Percentiles rank a stretch among this genome's conserved stretches.
phyloP scores from a whole-genome alignment of 257 asterid species.

The Verbascum thapsus region DNA sequence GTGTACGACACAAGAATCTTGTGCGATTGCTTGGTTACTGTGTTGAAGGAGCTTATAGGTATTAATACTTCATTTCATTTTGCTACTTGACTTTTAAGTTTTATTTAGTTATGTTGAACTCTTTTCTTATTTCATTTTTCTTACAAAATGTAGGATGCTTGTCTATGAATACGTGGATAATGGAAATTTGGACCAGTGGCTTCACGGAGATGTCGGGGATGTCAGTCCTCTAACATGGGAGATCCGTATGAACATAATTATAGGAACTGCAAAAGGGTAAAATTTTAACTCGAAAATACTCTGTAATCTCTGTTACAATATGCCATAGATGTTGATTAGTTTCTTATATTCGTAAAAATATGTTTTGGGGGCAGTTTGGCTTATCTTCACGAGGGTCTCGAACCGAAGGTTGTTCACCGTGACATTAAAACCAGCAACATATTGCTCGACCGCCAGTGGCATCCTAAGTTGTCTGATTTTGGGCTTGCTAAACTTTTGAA shows the following conservation, averaged over 20 bases:
- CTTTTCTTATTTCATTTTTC: conserved; percentile 10
- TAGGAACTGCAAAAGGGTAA: conserved; percentile 94
- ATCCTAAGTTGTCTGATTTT: conserved; percentile 87
- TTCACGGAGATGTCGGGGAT: conserved; percentile 95
- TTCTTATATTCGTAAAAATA: conserved; percentile 21
- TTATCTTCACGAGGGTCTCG: conserved; percentile 93
- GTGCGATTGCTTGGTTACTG: conserved; percentile 91
- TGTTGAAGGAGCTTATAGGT: conserved; percentile 98
- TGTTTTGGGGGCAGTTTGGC: conserved; percentile 59
- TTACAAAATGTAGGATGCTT: conserved; percentile 64
- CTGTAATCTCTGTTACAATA: conserved; percentile 4
- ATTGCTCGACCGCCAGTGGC: conserved; percentile 83
- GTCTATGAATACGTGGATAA: conserved; percentile 91
- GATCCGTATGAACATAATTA: conserved; percentile 68
- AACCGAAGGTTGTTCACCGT: conserved; percentile 97
- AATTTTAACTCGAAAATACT: conserved; percentile 13
- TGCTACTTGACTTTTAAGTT: conserved; percentile 6
- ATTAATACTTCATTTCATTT: conserved; percentile 17
- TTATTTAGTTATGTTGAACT: conserved; percentile 19
- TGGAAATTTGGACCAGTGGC: conserved; percentile 96
- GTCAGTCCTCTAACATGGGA: conserved; percentile 94
- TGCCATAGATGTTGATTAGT: neutral
- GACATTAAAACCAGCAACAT: conserved; percentile 92
- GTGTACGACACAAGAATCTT: conserved; percentile 96
- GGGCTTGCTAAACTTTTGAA: conserved; percentile 94